Conservation (phyloP, 129 eudicot species). For the Escallonia herrerae region DNA sequence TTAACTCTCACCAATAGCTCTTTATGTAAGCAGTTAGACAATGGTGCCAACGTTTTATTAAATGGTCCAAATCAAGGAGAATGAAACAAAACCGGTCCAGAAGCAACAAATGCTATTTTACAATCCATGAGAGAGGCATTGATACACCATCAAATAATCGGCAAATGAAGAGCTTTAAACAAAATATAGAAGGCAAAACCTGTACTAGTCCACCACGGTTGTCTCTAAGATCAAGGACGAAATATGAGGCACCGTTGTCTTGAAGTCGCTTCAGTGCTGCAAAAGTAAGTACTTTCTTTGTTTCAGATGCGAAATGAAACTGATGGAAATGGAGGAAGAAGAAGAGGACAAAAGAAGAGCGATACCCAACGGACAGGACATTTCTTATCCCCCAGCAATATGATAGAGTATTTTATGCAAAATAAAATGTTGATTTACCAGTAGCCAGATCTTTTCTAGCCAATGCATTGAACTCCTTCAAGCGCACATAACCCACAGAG, state of each 20-base stretch:
- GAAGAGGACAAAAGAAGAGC: too few species aligned
- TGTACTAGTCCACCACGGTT: conserved; percentile 94
- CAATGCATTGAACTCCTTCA: conserved; percentile 90
- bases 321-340: not conserved
- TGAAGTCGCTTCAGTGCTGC: conserved; percentile 95
- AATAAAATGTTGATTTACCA: conserved; percentile 35
- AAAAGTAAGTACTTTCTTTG: conserved; percentile 3
- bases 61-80: too few species aligned
- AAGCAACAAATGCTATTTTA: too few species aligned
- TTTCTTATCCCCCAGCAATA: too few species aligned
- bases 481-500: conserved; percentile 80
- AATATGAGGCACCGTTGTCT: conserved; percentile 70
- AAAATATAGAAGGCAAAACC: conserved; percentile 27
- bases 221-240: conserved; percentile 90
- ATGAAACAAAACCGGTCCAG: too few species aligned
- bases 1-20: too few species aligned
- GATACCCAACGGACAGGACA: too few species aligned
- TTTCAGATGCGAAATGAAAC: not conserved
- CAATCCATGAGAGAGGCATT: too few species aligned
- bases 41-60: too few species aligned
- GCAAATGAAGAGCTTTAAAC: not conserved
- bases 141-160: not conserved
- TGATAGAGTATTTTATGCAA: not conserved
- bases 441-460: conserved; percentile 89
- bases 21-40: too few species aligned